Conservation (phyloP, 192 early-diverging fungal genomes). For the Neocallimastix lanati region DNA sequence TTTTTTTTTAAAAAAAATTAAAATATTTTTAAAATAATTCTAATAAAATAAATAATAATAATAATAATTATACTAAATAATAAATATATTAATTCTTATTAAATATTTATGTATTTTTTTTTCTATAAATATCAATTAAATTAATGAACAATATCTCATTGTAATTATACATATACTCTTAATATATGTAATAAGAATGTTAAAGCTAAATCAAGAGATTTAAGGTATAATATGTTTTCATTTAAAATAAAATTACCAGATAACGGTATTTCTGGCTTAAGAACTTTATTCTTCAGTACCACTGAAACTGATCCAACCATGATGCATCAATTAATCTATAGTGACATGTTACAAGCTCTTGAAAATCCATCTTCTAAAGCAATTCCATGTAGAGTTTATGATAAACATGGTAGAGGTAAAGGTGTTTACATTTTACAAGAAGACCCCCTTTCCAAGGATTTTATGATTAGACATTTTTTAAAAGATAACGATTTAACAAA, state of each 20-base stretch:
- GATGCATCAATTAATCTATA: neutral
- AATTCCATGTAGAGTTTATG: neutral
- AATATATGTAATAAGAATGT: neutral
- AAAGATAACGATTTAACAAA: neutral
- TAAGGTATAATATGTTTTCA: neutral
- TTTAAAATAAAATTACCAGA: neutral
- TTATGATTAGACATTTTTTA: neutral
- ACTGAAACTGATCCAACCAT: neutral
- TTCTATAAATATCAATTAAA: too few species aligned
- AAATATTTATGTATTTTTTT: too few species aligned
- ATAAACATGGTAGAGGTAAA: neutral
- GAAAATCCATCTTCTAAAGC: neutral
- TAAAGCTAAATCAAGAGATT: neutral
- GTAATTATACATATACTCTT: too few species aligned
- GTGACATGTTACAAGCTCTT: neutral
- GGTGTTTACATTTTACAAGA: neutral
- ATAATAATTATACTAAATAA: too few species aligned
- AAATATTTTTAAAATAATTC: too few species aligned
- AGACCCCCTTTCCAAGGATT: neutral
- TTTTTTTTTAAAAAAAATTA: too few species aligned
- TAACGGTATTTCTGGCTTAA: neutral
- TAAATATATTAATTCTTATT: too few species aligned
- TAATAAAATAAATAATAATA: too few species aligned
- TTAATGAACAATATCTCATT: too few species aligned
- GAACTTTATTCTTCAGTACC: neutral